Evolutionary conservation across 2,329 filamentous ascomycete species (phyloP).

Genomic region (Penicillium paneum): DNA sequence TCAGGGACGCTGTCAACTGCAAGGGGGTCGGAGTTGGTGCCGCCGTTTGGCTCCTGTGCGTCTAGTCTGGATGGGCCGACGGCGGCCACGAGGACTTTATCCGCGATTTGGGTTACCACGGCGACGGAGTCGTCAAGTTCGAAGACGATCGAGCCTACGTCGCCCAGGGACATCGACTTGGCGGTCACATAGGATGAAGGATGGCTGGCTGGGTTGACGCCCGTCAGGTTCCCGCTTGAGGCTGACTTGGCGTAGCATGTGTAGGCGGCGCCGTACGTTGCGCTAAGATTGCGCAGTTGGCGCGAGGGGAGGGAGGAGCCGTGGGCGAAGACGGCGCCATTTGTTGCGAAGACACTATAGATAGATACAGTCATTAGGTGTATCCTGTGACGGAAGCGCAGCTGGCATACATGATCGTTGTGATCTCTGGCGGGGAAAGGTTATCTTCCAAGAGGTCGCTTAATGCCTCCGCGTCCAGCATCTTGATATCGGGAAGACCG

Average conservation of each 20-base stretch:
- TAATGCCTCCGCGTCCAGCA: constrained; percentile 43
- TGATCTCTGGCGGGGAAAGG: constrained; percentile 44
- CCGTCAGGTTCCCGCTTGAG: constrained; percentile 42
- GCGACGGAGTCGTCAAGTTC: constrained; percentile 42
- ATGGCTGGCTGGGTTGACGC: constrained; percentile 43
- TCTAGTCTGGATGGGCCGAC: constrained; percentile 38
- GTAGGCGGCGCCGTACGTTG: constrained; percentile 45
- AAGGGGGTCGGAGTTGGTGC: constrained; percentile 2
- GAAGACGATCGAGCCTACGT: constrained; percentile 46
- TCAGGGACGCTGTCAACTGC: not conserved
- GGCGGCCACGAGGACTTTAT: constrained; percentile 43
- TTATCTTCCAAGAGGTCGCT: constrained; percentile 43
- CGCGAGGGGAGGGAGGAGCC: constrained; percentile 40
- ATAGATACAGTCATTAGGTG: not conserved
- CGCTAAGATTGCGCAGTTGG: constrained; percentile 42
- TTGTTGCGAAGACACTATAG: constrained; percentile 42
- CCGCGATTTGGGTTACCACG: constrained; percentile 42
- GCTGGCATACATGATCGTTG: constrained; percentile 39
- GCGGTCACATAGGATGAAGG: constrained; percentile 44
- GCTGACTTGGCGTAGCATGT: constrained; percentile 43
- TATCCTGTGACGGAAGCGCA: not conserved
- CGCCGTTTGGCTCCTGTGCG: not conserved
- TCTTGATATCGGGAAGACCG: constrained; percentile 43
- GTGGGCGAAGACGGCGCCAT: constrained; percentile 45
- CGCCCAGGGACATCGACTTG: constrained; percentile 41